Base-by-base conservation (phyloP, 345 rosid genomes). In the Kernera saxatilis region DNA sequence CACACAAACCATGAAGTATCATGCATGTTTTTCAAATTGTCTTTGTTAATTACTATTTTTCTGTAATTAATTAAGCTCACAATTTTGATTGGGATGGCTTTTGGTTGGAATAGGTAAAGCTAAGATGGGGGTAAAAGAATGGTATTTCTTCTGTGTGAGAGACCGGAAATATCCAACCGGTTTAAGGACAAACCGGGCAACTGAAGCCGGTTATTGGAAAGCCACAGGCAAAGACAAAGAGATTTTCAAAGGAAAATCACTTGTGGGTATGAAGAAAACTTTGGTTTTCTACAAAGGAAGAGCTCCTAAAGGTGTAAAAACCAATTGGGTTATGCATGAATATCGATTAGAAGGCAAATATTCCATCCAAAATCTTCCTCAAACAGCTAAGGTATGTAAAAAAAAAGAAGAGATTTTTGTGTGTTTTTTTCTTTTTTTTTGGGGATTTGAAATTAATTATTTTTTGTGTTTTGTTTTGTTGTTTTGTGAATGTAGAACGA, bases 251-350 rank as follows among this genome's bases (percentile, higher is more conserved):
- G 83, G 41, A 0, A 82, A 78, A 55, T 19, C 84, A 35, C 89
- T 91, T 32, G 92, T 91, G 50, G 97, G 97, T n/a, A 88, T 91
- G 97, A 91, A 91, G 79, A 91, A 91, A 77, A 91, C 97, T n/a
- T 67, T 91, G 49, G 97, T 91, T 62, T 91, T 91, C 77, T 91
- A 91, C 72, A 75, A 17, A 78, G 97, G 95, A 36, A 84, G 97
- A 79, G 97, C 97, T 40, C 97, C 97, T 7, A 88, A 78, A 79
- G 97, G 97, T 1, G 72, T 72, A 18, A 88, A 88, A 79, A 71
- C 85, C 71, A 88, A 84, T 36, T 91, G 97, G 97, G 89, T 91
- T 22, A 88, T 91, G 92, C 97, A 91, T 49, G 97, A 91, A 70
- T 91, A 76, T 37, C 80, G 97, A 32, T 86, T 91, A 59, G 92